Conservation (phyloP, 805 yeast species). For the Wickerhamiella azymoides region DNA sequence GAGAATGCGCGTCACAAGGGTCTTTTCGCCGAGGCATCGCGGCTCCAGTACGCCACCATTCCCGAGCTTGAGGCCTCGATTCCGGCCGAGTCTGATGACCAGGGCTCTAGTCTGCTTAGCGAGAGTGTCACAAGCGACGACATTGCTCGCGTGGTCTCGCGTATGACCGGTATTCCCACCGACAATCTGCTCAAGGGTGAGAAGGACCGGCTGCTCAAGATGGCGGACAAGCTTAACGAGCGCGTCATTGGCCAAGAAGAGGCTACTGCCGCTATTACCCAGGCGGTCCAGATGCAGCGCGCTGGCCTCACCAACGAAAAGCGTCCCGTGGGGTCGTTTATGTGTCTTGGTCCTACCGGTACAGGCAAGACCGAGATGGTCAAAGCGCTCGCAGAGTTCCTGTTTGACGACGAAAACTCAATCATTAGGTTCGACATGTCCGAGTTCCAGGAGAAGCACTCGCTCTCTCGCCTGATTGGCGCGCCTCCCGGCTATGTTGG, state of each 20-base stretch:
- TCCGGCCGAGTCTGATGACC: slow-evolving; percentile 27
- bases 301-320: slow-evolving; percentile 92
- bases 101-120: slow-evolving; percentile 39
- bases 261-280: slow-evolving; percentile 78
- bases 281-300: slow-evolving; percentile 89
- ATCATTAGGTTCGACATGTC: slow-evolving; percentile 94
- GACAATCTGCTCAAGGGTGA: slow-evolving; percentile 87
- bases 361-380: slow-evolving; percentile 96
- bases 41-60: slow-evolving; percentile 71
- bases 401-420: slow-evolving; percentile 77
- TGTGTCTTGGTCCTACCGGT: slow-evolving; percentile 97
- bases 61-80: slow-evolving; percentile 63
- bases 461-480: slow-evolving; percentile 82
- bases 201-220: slow-evolving; percentile 72
- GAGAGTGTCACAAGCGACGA: slow-evolving; percentile 92
- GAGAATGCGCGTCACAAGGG: slow-evolving; percentile 76
- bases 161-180: slow-evolving; percentile 93
- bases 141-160: slow-evolving; percentile 79
- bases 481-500: slow-evolving; percentile 98
- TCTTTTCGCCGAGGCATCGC: slow-evolving; percentile 78
- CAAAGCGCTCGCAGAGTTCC: slow-evolving; percentile 78
- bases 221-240: slow-evolving; percentile 66
- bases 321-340: slow-evolving; percentile 90
- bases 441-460: slow-evolving; percentile 90
- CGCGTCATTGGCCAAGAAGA: slow-evolving; percentile 93